Evolutionary conservation across 352 stramenopile genomes (phyloP).

Genomic region (Globisporangium orthogonon): DNA sequence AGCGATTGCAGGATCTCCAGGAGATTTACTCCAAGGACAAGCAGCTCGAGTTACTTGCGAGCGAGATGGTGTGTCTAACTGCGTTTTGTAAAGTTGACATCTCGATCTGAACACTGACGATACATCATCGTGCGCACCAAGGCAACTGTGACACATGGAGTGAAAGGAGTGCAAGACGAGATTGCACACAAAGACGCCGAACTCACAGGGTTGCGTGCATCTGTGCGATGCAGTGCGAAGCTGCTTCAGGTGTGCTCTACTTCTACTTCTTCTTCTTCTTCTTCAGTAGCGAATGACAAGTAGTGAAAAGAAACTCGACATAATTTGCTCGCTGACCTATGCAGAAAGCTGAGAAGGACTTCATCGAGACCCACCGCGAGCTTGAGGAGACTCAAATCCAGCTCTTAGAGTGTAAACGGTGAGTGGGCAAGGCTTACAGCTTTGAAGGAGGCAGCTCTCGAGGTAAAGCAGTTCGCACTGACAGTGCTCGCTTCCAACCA

Average conservation of each 20-base stretch:
- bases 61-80: conserved; percentile 36
- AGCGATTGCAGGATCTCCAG: conserved; percentile 69
- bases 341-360: conserved; percentile 72
- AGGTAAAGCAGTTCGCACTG: no score
- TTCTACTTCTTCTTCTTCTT: no score
- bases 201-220: conserved; percentile 50
- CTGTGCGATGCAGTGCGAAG: conserved; percentile 59
- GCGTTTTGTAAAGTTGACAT: not conserved
- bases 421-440: not conserved
- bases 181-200: conserved; percentile 70
- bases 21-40: conserved; percentile 83
- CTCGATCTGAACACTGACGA: not conserved
- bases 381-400: conserved; percentile 63
- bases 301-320: not conserved
- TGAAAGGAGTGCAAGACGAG: conserved; percentile 42
- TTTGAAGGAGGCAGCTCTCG: not conserved
- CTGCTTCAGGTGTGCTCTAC: conserved; percentile 46
- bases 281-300: not conserved
- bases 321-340: not conserved
- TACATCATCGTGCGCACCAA: conserved; percentile 15
- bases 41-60: conserved; percentile 45
- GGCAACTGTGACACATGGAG: conserved; percentile 35
- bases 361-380: conserved; percentile 52
- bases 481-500: not conserved
- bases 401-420: conserved; percentile 65